phyloP scores from a whole-genome alignment of 2,329 filamentous ascomycete species.

The Aspergillus niger region DNA sequence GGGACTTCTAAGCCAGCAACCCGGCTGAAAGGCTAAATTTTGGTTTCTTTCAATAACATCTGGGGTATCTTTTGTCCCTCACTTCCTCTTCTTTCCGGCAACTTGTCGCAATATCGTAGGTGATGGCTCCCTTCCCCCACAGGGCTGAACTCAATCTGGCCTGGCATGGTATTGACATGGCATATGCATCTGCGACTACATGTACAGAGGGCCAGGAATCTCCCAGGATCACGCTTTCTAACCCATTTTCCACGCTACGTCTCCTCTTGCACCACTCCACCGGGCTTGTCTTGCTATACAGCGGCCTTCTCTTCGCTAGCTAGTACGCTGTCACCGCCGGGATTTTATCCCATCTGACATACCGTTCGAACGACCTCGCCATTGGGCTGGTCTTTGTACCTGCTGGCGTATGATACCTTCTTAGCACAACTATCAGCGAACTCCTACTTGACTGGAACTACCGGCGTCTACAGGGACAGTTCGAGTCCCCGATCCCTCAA shows the following conservation, averaged over 20 bases:
- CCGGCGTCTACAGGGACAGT: constrained; percentile 34
- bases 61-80: constrained; percentile 26
- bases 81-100: constrained; percentile 38
- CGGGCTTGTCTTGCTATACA: constrained; percentile 40
- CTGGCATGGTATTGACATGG: constrained; percentile 7
- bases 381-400: constrained; percentile 49
- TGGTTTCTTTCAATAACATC: constrained; percentile 55
- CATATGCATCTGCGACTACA: constrained; percentile 31
- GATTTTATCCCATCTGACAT: constrained; percentile 35
- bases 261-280: constrained; percentile 40
- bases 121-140: constrained; percentile 30
- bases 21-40: constrained; percentile 57
- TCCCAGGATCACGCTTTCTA: constrained; percentile 31
- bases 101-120: constrained; percentile 39
- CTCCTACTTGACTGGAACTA: constrained; percentile 50
- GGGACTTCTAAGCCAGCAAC: constrained; percentile 48
- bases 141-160: constrained; percentile 35
- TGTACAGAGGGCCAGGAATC: constrained; percentile 30
- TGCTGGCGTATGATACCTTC: constrained; percentile 43
- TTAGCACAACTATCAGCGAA: constrained; percentile 43
- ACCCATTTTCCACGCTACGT: constrained; percentile 42
- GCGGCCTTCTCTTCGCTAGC: constrained; percentile 42
- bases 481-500: constrained; percentile 36
- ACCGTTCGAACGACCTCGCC: constrained; percentile 44
- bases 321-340: constrained; percentile 48